Evolutionary conservation across 139 green algal species (phyloP), one percentile per base, ranked within the genome.

Genomic region (Monoraphidium neglectum): DNA sequence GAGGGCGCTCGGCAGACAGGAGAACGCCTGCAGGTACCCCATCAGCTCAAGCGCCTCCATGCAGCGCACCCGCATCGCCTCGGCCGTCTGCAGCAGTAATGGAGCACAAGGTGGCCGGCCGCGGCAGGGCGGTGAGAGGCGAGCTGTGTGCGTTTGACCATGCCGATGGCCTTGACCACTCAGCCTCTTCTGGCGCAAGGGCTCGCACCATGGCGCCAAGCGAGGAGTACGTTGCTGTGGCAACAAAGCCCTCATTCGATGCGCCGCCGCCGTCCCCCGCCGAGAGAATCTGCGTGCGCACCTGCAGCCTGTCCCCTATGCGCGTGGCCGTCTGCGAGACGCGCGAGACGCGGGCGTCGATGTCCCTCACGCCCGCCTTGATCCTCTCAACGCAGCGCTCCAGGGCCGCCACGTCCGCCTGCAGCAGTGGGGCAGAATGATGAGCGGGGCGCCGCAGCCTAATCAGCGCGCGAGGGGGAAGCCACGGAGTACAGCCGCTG

Each of bases 241-340:
- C 43, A 8, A 51, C 43, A 51, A 8, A 21, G 43, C 43, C 8
- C 43, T 21, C 43, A 51, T 12, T 8, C 8, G 8, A 51, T 12
- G 43, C 43, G 43, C 43, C 8, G 43, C 43, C 8, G 8, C 8
- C 43, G 8, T 12, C 43, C 8, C 43, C 43, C 43, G 8, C 43
- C n/a, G n/a, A n/a, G n/a, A n/a, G n/a, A n/a, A n/a, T n/a, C n/a
- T n/a, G n/a, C 33, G 30, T 47, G 21, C 68, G 24, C 60, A 77
- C 72, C 72, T 77, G 72, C 63, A 90, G 62, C 12, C 83, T 68
- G 46, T 90, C 82, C 2, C 85, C 87, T 5, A 88, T 77, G 23
- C 79, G 83, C 37, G 88, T 86, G 57, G 83, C 82, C 36, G 82
- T 79, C 68, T 90, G 84, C 49, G 74, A 83, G 33, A 85, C 67